A percentile compares a stretch with the other conserved stretches of the same genome.
phyloP scores from a whole-genome alignment of 768 basidiomycete genomes.

The Agaricus sinodeliciosus region DNA sequence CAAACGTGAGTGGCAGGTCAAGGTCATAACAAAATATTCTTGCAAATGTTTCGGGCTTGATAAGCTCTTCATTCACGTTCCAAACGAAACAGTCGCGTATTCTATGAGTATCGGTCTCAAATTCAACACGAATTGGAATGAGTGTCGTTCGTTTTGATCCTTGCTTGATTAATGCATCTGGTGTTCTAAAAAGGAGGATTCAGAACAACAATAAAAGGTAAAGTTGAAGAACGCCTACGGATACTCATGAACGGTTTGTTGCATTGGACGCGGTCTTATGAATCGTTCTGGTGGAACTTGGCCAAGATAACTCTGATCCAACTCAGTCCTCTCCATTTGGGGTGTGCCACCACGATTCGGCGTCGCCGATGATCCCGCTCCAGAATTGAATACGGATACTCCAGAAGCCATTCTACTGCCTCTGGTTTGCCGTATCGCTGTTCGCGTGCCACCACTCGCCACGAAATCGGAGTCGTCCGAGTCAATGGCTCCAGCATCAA shows the following conservation, averaged over 20 bases:
- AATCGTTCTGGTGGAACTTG: conserved; percentile 75
- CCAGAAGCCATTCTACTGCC: conserved; percentile 37
- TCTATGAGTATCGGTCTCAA: conserved; percentile 87
- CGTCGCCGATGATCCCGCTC: conserved; percentile 32
- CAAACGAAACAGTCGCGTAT: conserved; percentile 95
- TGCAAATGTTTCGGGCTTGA: conserved; percentile 84
- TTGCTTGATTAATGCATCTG: conserved; percentile 57
- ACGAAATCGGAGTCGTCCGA: conserved; percentile 82
- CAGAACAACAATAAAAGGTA: neutral
- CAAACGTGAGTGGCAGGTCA: conserved; percentile 66
- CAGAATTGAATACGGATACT: conserved; percentile 50
- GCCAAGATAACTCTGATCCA: conserved; percentile 89
- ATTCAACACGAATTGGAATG: conserved; percentile 91
- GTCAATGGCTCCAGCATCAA: conserved; percentile 75
- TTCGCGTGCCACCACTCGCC: conserved; percentile 55
- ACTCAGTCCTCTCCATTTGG: conserved; percentile 42
- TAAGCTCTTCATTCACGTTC: conserved; percentile 86
- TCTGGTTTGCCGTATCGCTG: conserved; percentile 42
- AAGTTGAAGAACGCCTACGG: conserved; percentile 46
- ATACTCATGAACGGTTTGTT: conserved; percentile 63
- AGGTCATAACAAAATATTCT: conserved; percentile 84
- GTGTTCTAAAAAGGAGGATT: conserved; percentile 38
- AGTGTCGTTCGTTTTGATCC: conserved; percentile 49
- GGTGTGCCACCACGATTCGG: conserved; percentile 19
- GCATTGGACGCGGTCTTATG: conserved; percentile 53